These are phyloP conservation scores for Barnettozyma wickerhamii DNA, from an alignment of 805 yeast genomes.

Conservation along the genomic window DNA sequence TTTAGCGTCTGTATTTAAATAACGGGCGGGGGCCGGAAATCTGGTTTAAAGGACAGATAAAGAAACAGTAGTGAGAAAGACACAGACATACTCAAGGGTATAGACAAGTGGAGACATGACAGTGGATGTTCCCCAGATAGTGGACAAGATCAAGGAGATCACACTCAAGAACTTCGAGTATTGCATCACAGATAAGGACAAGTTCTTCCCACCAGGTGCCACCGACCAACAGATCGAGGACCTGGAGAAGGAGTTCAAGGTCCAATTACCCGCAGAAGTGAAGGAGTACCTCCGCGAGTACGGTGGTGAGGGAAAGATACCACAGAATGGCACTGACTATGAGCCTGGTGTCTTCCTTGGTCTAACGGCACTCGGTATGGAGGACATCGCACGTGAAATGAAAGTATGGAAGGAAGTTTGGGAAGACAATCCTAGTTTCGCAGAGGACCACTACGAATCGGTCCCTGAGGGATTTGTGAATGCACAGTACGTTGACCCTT, in stretches of 20 bases:
- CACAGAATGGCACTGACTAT: background rate
- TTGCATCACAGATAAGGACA: conserved; percentile 1
- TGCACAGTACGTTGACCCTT: conserved; percentile 7
- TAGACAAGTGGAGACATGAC: too few species aligned
- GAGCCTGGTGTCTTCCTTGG: conserved; percentile 10
- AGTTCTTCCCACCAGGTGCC: conserved; percentile 5
- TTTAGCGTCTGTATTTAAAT: too few species aligned
- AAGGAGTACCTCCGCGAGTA: conserved; percentile 5
- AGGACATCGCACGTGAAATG: conserved; percentile 12
- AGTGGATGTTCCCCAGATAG: background rate
- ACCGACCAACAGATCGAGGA: background rate
- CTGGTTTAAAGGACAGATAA: too few species aligned
- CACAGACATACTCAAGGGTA: too few species aligned
- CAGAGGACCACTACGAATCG: conserved; percentile 4
- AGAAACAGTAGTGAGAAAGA: too few species aligned
- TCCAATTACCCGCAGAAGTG: conserved; percentile 5
- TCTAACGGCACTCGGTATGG: conserved; percentile 3
- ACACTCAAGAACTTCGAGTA: conserved; percentile 4
- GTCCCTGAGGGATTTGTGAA: conserved; percentile 11
- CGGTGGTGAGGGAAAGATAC: conserved; percentile 5
- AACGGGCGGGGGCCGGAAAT: too few species aligned
- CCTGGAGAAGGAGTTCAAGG: background rate
- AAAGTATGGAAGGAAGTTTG: conserved; percentile 13
- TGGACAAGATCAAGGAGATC: conserved; percentile 1
- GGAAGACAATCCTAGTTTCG: conserved; percentile 10